Evolutionary conservation across 2,329 filamentous ascomycete species (phyloP), one percentile per base, ranked within the genome.

Genomic region (Aspergillus sp.): DNA sequence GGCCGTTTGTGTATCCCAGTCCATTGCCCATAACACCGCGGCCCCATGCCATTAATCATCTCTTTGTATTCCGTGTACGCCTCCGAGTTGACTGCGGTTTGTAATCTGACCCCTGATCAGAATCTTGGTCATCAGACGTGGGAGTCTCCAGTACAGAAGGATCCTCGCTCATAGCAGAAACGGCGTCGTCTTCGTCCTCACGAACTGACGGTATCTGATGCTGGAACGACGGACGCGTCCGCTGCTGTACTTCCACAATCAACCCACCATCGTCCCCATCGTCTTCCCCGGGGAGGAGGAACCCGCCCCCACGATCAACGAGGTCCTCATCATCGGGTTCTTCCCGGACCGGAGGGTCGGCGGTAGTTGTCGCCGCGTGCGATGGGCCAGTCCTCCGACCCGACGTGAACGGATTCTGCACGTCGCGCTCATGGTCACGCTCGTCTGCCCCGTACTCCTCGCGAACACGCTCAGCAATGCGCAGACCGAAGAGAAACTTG

Each of bases 401-500:
- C 1, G 40, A 42, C 16, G 65, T 58, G 56, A 75, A 75, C 1
- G 72, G 71, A 53, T 74, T 74, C 42, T 65, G 57, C 4, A 60
- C 51, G 14, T 70, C 68, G 8, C 60, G 58, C 52, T 73, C 66
- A 7, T 57, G 51, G 43, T 69, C 66, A 0, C 30, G 24, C 38
- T 59, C 57, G 2, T 59, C 59, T 8, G 62, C 60, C 1, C 88
- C 89, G 67, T 95, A 95, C 55, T 95, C 89, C 50, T 85, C 80
- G 38, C 79, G 79, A 38, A 95, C 86, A 45, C 90, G 81, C 67
- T 94, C 82, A 17, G 90, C 80, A 52, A 97, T 94, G 3, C 90
- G 81, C 72, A 96, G 67, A 0, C 92, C 92, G 78, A 92, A 89
- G 13, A 95, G 72, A 61, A 96, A 90, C 70, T 89, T 95, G 52